phyloP scores from a whole-genome alignment of 1,284 basidiomycete genomes.

The Ustilago loliicola region DNA sequence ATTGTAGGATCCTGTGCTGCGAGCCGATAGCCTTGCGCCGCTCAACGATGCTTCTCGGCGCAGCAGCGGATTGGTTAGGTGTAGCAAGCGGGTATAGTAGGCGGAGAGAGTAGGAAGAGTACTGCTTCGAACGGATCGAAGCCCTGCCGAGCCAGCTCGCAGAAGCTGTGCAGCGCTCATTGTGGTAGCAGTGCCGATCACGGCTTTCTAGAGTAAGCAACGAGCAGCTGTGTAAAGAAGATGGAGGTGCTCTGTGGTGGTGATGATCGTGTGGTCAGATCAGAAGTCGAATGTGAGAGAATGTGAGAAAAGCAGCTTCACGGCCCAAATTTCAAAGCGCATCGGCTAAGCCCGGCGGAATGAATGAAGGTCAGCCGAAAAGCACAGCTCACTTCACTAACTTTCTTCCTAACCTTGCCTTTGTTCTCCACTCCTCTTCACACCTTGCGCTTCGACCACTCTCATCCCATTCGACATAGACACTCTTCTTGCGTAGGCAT shows the following conservation, averaged over 20 bases:
- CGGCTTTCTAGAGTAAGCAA: not conserved
- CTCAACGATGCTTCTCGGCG: slow-evolving; percentile 5
- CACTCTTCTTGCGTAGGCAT: too few species aligned
- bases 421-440: not conserved
- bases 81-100: not conserved
- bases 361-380: not conserved
- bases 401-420: not conserved
- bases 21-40: slow-evolving; percentile 5
- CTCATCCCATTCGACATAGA: not conserved
- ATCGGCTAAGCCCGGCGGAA: slow-evolving; percentile 10
- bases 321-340: not conserved
- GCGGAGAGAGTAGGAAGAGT: not conserved
- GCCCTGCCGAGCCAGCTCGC: slow-evolving; percentile 10
- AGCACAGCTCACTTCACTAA: not conserved
- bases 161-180: slow-evolving; percentile 21
- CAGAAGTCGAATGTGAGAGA: not conserved
- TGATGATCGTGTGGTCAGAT: slow-evolving; percentile 1
- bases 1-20: not conserved
- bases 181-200: not conserved
- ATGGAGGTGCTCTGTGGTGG: not conserved
- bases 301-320: not conserved
- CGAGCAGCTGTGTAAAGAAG: not conserved
- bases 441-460: not conserved
- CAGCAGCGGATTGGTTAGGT: slow-evolving; percentile 7
- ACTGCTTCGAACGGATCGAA: slow-evolving; percentile 1